Percentiles rank a stretch among this genome's conserved stretches.
These are phyloP conservation scores for Sarcodon sp. DNA, from an alignment of 768 basidiomycete species.

Conservation along the genomic window DNA sequence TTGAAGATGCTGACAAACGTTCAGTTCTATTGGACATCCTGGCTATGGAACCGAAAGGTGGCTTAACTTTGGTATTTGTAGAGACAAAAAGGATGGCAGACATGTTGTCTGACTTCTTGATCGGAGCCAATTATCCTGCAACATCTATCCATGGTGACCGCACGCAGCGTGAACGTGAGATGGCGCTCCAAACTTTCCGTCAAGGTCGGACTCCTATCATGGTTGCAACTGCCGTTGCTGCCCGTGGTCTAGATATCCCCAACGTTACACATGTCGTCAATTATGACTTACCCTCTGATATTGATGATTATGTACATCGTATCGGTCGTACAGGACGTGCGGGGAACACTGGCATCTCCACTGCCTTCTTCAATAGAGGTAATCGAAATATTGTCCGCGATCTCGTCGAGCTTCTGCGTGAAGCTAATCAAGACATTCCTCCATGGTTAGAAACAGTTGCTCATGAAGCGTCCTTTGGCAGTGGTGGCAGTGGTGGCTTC, in stretches of 20 bases:
- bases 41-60: constrained; percentile 55
- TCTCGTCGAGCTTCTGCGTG: constrained; percentile 83
- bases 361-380: constrained; percentile 91
- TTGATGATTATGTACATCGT: constrained; percentile 98
- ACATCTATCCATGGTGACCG: constrained; percentile 98
- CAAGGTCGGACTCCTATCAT: constrained; percentile 90
- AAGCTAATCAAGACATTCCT: constrained; percentile 95
- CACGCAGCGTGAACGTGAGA: constrained; percentile 95
- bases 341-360: constrained; percentile 91
- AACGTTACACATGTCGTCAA: constrained; percentile 99
- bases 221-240: constrained; percentile 97
- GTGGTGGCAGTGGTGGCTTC: constrained; percentile 32
- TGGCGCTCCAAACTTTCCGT: constrained; percentile 90
- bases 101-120: constrained; percentile 92
- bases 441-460: constrained; percentile 81
- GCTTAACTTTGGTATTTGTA: constrained; percentile 91
- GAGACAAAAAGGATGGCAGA: constrained; percentile 99
- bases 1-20: constrained; percentile 94
- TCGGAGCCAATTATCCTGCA: constrained; percentile 69
- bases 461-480: constrained; percentile 67
- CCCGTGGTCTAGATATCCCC: constrained; percentile 97
- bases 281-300: constrained; percentile 95
- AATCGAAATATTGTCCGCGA: constrained; percentile 91
- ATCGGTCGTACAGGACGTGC: constrained; percentile 98
- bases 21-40: constrained; percentile 93